These are phyloP conservation scores for Nakataea oryzae DNA, from an alignment of 2,329 filamentous ascomycete species.

Conservation along the genomic window DNA sequence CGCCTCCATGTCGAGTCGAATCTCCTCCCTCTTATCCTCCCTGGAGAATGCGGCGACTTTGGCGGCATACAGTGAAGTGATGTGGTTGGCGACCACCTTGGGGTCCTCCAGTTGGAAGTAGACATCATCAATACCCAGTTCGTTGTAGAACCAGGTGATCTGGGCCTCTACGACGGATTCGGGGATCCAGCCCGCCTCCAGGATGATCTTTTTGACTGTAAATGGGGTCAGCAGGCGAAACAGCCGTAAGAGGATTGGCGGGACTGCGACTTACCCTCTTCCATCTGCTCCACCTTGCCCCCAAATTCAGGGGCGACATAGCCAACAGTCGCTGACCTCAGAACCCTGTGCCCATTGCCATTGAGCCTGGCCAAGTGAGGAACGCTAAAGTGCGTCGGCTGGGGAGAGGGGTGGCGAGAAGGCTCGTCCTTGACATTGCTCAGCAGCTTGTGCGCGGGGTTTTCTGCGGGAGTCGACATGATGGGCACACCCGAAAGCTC, in stretches of 20 bases:
- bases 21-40: slow-evolving; percentile 89
- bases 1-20: slow-evolving; percentile 91
- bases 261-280: slow-evolving; percentile 44
- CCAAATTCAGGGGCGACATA: slow-evolving; percentile 93
- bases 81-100: slow-evolving; percentile 82
- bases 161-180: slow-evolving; percentile 73
- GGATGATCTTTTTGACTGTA: slow-evolving; percentile 69
- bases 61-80: slow-evolving; percentile 92
- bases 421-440: slow-evolving; percentile 19
- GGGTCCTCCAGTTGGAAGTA: slow-evolving; percentile 90
- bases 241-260: neutral
- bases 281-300: slow-evolving; percentile 87
- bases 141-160: slow-evolving; percentile 94
- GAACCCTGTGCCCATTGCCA: slow-evolving; percentile 57
- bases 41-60: slow-evolving; percentile 91
- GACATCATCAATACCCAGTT: slow-evolving; percentile 91
- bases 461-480: slow-evolving; percentile 15
- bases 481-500: slow-evolving; percentile 18
- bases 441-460: slow-evolving; percentile 15
- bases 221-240: slow-evolving; percentile 9
- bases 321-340: slow-evolving; percentile 83
- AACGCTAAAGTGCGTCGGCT: slow-evolving; percentile 75
- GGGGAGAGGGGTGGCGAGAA: slow-evolving; percentile 67
- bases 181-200: slow-evolving; percentile 77
- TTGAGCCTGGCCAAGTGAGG: slow-evolving; percentile 42